Percentiles rank a stretch among this genome's conserved stretches.
These are phyloP conservation scores for Cucurbitaria berberidis DNA, from an alignment of 2,329 filamentous ascomycete species.

Conservation along the genomic window DNA sequence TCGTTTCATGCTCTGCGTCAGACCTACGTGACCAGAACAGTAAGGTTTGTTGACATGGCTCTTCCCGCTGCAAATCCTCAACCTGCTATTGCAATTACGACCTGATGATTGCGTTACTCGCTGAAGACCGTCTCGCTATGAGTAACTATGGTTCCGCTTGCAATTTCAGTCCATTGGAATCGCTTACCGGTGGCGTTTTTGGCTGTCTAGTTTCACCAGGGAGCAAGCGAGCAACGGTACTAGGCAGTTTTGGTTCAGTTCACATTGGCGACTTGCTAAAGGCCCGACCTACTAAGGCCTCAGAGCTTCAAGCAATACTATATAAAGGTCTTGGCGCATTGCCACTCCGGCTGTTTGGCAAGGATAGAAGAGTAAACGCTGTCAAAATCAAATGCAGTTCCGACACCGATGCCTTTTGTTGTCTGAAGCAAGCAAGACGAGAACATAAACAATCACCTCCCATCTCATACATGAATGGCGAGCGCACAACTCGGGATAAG, in stretches of 20 bases:
- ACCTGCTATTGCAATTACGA: background rate
- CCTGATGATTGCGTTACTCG: background rate
- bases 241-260: background rate
- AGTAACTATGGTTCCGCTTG: too few relatives aligned
- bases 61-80: too few relatives aligned
- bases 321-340: background rate
- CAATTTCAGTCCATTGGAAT: too few relatives aligned
- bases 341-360: constrained; percentile 2
- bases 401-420: constrained; percentile 19
- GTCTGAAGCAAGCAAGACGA: constrained; percentile 7
- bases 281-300: background rate
- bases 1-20: constrained; percentile 4
- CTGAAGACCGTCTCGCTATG: too few relatives aligned
- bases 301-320: background rate
- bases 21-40: background rate
- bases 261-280: background rate
- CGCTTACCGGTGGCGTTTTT: too few relatives aligned
- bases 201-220: too few relatives aligned
- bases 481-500: background rate
- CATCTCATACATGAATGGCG: background rate
- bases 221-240: background rate
- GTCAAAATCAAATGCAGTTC: constrained; percentile 12
- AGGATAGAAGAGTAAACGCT: constrained; percentile 16
- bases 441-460: constrained; percentile 7
- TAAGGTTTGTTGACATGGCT: too few relatives aligned